A percentile compares a stretch with the other conserved stretches of the same genome.
phyloP scores from a whole-genome alignment of 768 basidiomycete species.

The Leccinum aurantiacum region DNA sequence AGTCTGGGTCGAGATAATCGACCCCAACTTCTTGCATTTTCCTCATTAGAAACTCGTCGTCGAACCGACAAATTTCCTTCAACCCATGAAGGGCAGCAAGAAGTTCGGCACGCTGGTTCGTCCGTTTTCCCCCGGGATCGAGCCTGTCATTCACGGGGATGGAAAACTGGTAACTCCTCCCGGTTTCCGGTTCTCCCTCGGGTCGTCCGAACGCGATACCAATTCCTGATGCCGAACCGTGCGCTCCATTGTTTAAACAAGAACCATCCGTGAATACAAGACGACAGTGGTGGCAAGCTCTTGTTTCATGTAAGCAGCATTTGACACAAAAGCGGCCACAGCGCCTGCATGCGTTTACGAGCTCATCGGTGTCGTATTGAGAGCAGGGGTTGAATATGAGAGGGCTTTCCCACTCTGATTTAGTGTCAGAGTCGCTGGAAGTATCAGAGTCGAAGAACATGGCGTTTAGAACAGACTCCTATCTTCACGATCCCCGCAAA shows the following conservation, averaged over 20 bases:
- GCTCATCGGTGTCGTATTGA: too few relatives aligned
- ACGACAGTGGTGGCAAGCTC: background rate
- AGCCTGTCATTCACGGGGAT: background rate
- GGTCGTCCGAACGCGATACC: background rate
- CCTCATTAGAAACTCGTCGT: conserved; percentile 10
- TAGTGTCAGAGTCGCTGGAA: too few relatives aligned
- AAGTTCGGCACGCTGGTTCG: background rate
- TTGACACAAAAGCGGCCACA: background rate
- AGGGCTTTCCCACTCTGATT: too few relatives aligned
- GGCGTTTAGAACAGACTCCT: too few relatives aligned
- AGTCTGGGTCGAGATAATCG: too few relatives aligned
- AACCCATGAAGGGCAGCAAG: conserved; percentile 9
- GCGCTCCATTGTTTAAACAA: background rate
- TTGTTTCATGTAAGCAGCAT: background rate
- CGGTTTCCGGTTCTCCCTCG: background rate
- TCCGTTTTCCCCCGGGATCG: background rate
- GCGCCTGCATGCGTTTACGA: background rate
- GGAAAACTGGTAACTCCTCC: background rate
- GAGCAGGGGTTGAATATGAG: too few relatives aligned
- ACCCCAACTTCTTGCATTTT: too few relatives aligned
- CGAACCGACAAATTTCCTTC: conserved; percentile 28
- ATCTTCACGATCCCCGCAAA: too few relatives aligned
- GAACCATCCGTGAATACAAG: conserved; percentile 1
- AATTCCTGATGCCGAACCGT: background rate
- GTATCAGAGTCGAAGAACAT: too few relatives aligned